These are phyloP conservation scores for Cladosporium halotolerans DNA, from an alignment of 2,329 filamentous ascomycete genomes.

Conservation along the genomic window DNA sequence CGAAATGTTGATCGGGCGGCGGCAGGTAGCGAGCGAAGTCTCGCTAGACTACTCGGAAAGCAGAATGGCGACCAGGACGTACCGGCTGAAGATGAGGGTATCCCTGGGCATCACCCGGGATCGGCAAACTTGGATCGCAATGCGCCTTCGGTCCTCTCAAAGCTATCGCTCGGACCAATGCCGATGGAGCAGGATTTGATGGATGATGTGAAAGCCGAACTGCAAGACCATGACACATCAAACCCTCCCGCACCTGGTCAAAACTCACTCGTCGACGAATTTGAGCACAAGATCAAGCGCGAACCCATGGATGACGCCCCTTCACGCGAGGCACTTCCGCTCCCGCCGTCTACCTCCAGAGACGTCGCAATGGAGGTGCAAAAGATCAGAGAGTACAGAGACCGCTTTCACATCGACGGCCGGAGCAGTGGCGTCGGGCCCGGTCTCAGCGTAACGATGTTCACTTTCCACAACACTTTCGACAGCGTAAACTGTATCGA, in stretches of 20 bases:
- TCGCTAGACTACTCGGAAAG: constrained; percentile 53
- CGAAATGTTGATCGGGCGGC: constrained; percentile 52
- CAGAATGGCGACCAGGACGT: constrained; percentile 50
- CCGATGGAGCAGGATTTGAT: constrained; percentile 78
- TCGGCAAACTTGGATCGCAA: constrained; percentile 55
- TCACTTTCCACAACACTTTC: constrained; percentile 94
- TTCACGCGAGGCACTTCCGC: constrained; percentile 69
- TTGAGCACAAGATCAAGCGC: constrained; percentile 79
- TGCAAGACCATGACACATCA: constrained; percentile 77
- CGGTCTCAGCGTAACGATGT: constrained; percentile 87
- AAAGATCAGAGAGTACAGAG: constrained; percentile 85
- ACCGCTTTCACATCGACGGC: constrained; percentile 81
- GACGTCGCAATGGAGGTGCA: constrained; percentile 94
- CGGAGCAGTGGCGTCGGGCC: constrained; percentile 77
- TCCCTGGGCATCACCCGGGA: constrained; percentile 60
- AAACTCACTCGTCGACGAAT: constrained; percentile 74
- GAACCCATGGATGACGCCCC: constrained; percentile 85
- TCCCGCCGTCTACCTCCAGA: constrained; percentile 78
- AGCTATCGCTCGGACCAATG: constrained; percentile 70
- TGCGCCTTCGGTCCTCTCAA: constrained; percentile 52
- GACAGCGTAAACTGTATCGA: constrained; percentile 90
- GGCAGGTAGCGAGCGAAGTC: constrained; percentile 52
- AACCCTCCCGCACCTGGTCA: constrained; percentile 66
- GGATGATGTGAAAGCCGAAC: constrained; percentile 77
- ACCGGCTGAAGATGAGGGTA: constrained; percentile 62